Percentiles rank a stretch among this genome's conserved stretches.
Conservation (phyloP, 1,139 yeast genomes). For the Debaryomyces subglobosus region DNA sequence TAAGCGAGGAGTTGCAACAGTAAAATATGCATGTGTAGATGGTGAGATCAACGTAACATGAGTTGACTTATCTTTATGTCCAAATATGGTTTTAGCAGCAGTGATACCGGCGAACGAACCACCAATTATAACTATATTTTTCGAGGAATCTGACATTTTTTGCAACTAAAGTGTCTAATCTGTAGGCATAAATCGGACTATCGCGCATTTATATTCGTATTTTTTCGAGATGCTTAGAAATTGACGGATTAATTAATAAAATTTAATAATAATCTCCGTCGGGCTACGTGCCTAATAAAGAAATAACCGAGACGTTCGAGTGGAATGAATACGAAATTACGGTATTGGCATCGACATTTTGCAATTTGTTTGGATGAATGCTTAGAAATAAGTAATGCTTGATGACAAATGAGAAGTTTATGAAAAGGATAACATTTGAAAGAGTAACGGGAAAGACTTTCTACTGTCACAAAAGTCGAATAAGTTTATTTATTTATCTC, state of each 20-base stretch:
- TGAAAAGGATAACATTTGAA: neutral
- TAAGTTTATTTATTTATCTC: neutral
- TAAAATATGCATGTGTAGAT: slow-evolving; percentile 21
- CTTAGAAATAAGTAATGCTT: neutral
- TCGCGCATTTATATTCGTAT: neutral
- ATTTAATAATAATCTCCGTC: neutral
- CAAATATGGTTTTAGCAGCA: slow-evolving; percentile 26
- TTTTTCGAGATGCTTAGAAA: slow-evolving; percentile 1
- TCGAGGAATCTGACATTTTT: slow-evolving; percentile 1
- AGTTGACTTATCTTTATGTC: neutral
- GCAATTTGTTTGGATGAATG: neutral
- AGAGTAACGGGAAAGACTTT: neutral
- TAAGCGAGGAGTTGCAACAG: slow-evolving; percentile 28
- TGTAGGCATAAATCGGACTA: neutral
- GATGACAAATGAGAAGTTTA: neutral
- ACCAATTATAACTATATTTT: slow-evolving; percentile 34
- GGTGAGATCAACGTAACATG: slow-evolving; percentile 19
- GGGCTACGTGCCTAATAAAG: neutral
- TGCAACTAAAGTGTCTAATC: neutral
- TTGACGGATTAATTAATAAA: neutral
- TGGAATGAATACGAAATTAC: neutral
- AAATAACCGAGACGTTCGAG: neutral
- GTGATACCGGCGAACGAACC: slow-evolving; percentile 36
- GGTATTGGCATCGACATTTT: neutral
- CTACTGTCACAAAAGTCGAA: neutral